These are phyloP conservation scores for Gossypium arboreum DNA, from an alignment of 345 rosid genomes.

Conservation along the genomic window DNA sequence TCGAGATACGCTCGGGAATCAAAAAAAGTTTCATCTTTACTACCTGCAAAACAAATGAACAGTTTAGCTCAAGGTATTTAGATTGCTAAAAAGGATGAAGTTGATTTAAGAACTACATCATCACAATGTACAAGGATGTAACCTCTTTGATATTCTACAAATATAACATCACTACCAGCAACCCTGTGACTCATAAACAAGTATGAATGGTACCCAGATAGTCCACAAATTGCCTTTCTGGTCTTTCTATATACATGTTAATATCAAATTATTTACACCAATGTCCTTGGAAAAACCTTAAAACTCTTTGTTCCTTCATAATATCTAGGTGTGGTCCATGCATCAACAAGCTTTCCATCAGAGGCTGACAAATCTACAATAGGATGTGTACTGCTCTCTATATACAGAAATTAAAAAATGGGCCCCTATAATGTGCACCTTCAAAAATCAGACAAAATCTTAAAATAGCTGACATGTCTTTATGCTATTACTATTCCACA, in stretches of 20 bases:
- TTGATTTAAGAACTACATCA: neutral
- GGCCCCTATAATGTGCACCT: neutral
- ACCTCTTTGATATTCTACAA: neutral
- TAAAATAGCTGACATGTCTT: neutral
- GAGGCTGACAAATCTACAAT: slow-evolving; percentile 6
- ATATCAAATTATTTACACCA: neutral
- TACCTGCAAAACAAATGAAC: slow-evolving; percentile 44
- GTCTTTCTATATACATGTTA: neutral
- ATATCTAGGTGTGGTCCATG: slow-evolving; percentile 19
- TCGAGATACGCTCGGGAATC: slow-evolving; percentile 78
- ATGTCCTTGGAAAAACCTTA: neutral
- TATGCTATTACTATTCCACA: neutral
- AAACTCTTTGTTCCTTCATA: neutral
- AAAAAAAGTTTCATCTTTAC: slow-evolving; percentile 77
- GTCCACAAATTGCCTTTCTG: neutral
- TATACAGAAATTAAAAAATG: slow-evolving; percentile 9
- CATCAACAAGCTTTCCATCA: slow-evolving; percentile 5
- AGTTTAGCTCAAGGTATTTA: neutral
- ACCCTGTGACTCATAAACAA: no score
- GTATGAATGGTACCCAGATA: neutral
- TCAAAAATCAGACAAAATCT: slow-evolving; percentile 10
- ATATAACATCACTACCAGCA: neutral
- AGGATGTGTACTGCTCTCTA: slow-evolving; percentile 4
- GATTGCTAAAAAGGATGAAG: neutral
- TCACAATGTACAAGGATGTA: no score